Conservation (phyloP, 805 yeast genomes). For the Teunomyces barrocoloradensis region DNA sequence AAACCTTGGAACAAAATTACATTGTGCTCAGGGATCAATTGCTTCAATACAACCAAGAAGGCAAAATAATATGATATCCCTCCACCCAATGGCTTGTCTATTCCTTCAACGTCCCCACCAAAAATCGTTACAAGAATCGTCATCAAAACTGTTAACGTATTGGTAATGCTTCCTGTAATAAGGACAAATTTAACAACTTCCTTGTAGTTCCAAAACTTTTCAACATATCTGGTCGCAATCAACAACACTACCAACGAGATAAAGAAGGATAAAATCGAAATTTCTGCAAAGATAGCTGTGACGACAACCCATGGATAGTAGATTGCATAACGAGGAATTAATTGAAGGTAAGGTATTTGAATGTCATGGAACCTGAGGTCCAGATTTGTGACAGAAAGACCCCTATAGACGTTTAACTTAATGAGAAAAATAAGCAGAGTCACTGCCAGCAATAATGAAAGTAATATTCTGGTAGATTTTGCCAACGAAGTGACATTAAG, state of each 20-base stretch:
- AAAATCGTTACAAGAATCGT: conserved; percentile 37
- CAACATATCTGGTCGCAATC: conserved; percentile 45
- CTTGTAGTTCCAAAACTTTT: conserved; percentile 48
- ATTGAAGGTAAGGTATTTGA: conserved; percentile 56
- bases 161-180: conserved; percentile 56
- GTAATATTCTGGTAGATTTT: conserved; percentile 45
- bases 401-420: conserved; percentile 33
- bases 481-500: conserved; percentile 28
- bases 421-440: conserved; percentile 42
- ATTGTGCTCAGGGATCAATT: conserved; percentile 57
- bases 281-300: conserved; percentile 65
- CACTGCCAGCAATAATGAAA: conserved; percentile 37
- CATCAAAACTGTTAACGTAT: conserved; percentile 47
- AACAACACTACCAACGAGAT: conserved; percentile 36
- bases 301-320: conserved; percentile 63
- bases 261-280: conserved; percentile 44
- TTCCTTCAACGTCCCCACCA: conserved; percentile 32
- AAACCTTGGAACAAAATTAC: conserved; percentile 46
- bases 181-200: conserved; percentile 52
- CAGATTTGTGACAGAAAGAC: conserved; percentile 11
- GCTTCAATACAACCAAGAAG: conserved; percentile 56
- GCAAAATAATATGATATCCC: conserved; percentile 53
- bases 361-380: conserved; percentile 35
- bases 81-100: conserved; percentile 49
- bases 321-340: conserved; percentile 57